A percentile compares a stretch with the other conserved stretches of the same genome.
phyloP scores from a whole-genome alignment of 179 eudicot species.

The Amaranthus tricolor region DNA sequence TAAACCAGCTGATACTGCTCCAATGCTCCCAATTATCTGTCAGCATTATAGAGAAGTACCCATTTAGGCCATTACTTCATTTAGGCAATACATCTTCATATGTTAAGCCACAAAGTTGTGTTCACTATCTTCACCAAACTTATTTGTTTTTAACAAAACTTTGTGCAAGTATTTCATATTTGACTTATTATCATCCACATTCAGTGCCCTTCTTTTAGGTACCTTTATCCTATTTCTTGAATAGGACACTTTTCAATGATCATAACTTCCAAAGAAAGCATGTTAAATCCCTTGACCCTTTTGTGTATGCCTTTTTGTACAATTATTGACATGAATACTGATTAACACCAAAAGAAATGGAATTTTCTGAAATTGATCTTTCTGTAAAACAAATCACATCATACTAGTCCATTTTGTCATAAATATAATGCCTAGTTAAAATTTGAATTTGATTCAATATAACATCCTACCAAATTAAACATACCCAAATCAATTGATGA shows the following conservation, averaged over 20 bases:
- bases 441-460: not conserved
- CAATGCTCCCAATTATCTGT: slow-evolving; percentile 91
- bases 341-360: not conserved
- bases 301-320: not conserved
- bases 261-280: not conserved
- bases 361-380: not conserved
- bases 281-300: not conserved
- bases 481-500: too few relatives aligned
- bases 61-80: slow-evolving; percentile 11
- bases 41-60: slow-evolving; percentile 5
- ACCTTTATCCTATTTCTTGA: not conserved
- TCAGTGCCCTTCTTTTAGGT: not conserved
- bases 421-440: not conserved
- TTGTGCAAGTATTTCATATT: not conserved
- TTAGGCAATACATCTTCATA: not conserved
- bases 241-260: not conserved
- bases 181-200: slow-evolving; percentile 1
- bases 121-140: not conserved
- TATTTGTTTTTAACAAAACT: not conserved
- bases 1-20: slow-evolving; percentile 86
- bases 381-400: not conserved
- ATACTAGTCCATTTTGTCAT: not conserved
- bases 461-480: not conserved
- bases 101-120: not conserved
- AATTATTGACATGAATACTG: not conserved